Evolutionary conservation across 2,329 filamentous ascomycete genomes (phyloP).

Genomic region (Fusarium fujikuroi): DNA sequence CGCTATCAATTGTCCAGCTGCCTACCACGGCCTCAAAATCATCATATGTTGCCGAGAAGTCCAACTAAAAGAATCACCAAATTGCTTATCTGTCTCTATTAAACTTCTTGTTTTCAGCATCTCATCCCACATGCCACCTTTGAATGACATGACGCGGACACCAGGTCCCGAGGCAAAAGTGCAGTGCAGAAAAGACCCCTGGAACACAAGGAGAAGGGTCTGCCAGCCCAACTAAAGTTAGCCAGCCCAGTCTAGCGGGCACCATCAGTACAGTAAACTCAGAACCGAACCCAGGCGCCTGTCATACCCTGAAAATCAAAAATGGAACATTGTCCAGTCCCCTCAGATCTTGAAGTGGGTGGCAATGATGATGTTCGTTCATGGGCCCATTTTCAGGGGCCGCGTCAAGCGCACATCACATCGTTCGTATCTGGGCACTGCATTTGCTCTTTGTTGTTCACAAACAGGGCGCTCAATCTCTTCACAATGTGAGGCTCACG

Average conservation of each 20-base stretch:
- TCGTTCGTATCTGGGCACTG: background rate
- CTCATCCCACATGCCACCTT: conserved; percentile 24
- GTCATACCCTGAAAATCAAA: conserved; percentile 32
- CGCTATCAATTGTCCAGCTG: conserved; percentile 22
- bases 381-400: conserved; percentile 26
- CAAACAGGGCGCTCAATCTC: background rate
- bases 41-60: background rate
- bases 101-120: background rate
- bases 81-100: background rate
- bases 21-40: conserved; percentile 7
- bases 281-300: background rate
- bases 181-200: conserved; percentile 21
- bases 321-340: background rate
- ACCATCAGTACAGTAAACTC: background rate
- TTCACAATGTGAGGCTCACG: conserved; percentile 10
- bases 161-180: conserved; percentile 29
- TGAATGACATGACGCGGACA: conserved; percentile 23
- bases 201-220: conserved; percentile 32
- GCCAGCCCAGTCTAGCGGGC: background rate
- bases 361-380: conserved; percentile 26
- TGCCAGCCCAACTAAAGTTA: background rate
- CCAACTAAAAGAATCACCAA: conserved; percentile 6
- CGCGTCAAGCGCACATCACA: background rate
- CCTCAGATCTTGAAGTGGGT: conserved; percentile 19
- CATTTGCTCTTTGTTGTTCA: background rate